Conservation (phyloP, 495 filamentous ascomycete genomes). For the Podospora didyma region DNA sequence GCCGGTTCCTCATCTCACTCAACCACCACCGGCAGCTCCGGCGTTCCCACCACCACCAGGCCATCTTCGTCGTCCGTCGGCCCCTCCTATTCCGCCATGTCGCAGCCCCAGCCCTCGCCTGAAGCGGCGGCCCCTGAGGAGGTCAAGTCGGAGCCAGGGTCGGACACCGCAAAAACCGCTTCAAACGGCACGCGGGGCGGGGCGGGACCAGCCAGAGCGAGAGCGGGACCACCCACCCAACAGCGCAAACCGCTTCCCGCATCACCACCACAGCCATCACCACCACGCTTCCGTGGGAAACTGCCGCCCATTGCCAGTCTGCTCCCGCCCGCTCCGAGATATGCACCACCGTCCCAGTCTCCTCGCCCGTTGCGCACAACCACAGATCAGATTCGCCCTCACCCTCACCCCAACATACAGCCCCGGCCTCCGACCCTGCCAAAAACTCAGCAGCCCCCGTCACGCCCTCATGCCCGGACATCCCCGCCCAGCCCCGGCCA, state of each 20-base stretch:
- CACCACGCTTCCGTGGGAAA: conserved; percentile 9
- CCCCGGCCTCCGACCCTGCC: not conserved
- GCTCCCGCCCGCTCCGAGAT: conserved; percentile 2
- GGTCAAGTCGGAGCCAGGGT: not conserved
- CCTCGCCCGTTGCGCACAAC: not conserved
- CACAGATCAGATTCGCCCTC: too few relatives aligned
- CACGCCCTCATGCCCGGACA: too few relatives aligned
- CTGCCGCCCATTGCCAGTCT: conserved; percentile 21
- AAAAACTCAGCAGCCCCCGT: too few relatives aligned
- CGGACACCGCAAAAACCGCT: too few relatives aligned
- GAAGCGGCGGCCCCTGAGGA: too few relatives aligned
- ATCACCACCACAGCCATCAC: conserved; percentile 4
- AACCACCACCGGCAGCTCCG: conserved; percentile 7
- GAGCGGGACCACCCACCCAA: not conserved
- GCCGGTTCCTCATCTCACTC: conserved; percentile 11
- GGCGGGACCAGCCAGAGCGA: not conserved
- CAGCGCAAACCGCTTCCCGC: conserved; percentile 7
- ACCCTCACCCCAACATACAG: too few relatives aligned
- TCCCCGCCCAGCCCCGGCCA: not conserved
- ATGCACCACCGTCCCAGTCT: not conserved
- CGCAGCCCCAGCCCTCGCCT: too few relatives aligned
- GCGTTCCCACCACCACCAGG: conserved; percentile 1
- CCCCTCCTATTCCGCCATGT: not conserved
- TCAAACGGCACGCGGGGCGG: too few relatives aligned
- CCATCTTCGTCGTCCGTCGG: not conserved